Base-by-base conservation (phyloP, 164 flowering plant genomes). In the Dillenia suffruticosa region DNA sequence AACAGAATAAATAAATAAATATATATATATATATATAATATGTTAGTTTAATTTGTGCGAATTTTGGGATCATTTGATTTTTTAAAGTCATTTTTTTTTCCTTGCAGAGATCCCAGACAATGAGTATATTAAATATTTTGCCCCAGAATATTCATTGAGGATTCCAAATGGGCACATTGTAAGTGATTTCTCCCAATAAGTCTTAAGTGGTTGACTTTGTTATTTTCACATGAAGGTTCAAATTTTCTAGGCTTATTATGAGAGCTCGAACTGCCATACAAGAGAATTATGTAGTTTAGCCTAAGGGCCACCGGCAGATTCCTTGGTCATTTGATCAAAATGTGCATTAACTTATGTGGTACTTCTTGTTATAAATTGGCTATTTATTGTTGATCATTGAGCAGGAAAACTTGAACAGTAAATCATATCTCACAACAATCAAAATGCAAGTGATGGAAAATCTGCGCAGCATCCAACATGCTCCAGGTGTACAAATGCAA, bases 401-500 rank as follows among this genome's bases (percentile, higher is more conserved):
- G 64, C 89, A 94, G 97, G 99, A 94, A 77, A 94, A 94, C 72
- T 68, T 81, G 44, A 94, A 91, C 65, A 91, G 93, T 78, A 94
- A 89, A 66, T 86, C 99, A n/a, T 94, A 94, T 70, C 69, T 94
- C 45, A 72, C 88, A 79, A 67, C 92, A 50, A 89, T 94, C 58
- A 89, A 92, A 71, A 70, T 81, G 82, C 96, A 94, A 77, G 96
- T 94, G n/a, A 45, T 90, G 64, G 99, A 94, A 79, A 89, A 85
- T 72, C 88, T 94, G 52, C 91, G 96, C 3, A 77, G 70, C 75
- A 87, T 94, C 63, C 96, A 94, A 66, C 93, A 87, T 83, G 97
- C 99, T 63, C 99, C 97, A 19, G 68, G 96, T 67, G 97, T 94
- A 24, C 99, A 94, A 73, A 82, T 94, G 99, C 99, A 94, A 54